Percentiles rank a stretch among this genome's conserved stretches.
These are phyloP conservation scores for Stenogyne calaminthoides DNA, from an alignment of 305 asterid species.

Conservation along the genomic window DNA sequence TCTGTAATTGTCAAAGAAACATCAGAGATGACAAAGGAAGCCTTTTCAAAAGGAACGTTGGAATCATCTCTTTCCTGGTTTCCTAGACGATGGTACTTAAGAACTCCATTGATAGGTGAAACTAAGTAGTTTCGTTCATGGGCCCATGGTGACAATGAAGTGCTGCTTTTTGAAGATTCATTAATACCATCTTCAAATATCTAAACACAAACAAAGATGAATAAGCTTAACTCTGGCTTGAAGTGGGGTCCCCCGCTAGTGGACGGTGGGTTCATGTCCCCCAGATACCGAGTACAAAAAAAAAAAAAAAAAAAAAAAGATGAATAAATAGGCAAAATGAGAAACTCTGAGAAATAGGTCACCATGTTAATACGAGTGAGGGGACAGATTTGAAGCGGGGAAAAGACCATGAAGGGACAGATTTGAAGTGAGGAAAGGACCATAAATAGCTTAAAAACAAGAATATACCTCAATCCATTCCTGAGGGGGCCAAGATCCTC, in stretches of 20 bases:
- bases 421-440: conserved; percentile 9
- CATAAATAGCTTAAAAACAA: conserved; percentile 30
- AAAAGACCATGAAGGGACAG: neutral
- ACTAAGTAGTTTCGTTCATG: conserved; percentile 72
- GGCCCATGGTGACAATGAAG: conserved; percentile 63
- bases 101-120: conserved; percentile 94
- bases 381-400: neutral
- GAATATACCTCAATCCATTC: conserved; percentile 92
- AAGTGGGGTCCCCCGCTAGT: no score
- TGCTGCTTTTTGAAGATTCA: conserved; percentile 58
- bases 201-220: conserved; percentile 42
- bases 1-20: conserved; percentile 87
- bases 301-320: no score
- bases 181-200: conserved; percentile 93
- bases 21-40: conserved; percentile 73
- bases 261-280: no score
- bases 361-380: neutral
- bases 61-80: conserved; percentile 89
- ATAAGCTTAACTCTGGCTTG: no score
- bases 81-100: conserved; percentile 95
- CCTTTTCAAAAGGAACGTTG: conserved; percentile 84
- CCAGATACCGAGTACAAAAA: no score
- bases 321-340: conserved; percentile 27
- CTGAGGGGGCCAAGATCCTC: conserved; percentile 91
- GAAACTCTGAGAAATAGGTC: conserved; percentile 19